Conservation (phyloP, 2,329 filamentous ascomycete species). For the Diaporthe sp. region DNA sequence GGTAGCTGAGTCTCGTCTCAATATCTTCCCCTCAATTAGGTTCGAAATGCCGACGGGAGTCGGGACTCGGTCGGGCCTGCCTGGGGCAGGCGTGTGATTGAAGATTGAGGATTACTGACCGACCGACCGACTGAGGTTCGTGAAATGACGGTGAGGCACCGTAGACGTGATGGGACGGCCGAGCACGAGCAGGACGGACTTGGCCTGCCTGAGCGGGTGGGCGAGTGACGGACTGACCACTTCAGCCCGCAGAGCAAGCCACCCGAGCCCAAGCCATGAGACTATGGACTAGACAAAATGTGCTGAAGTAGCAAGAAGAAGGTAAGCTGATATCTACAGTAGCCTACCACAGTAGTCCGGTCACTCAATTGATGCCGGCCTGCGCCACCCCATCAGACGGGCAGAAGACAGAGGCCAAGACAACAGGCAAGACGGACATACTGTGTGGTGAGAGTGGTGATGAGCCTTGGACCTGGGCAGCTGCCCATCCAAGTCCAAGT, state of each 20-base stretch:
- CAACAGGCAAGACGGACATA: background rate
- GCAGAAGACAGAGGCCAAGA: background rate
- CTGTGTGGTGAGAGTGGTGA: background rate
- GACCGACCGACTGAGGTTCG: background rate
- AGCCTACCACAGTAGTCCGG: background rate
- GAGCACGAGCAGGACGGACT: constrained; percentile 2
- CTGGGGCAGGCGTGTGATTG: background rate
- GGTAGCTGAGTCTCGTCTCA: constrained; percentile 5
- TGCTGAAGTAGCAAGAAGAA: background rate
- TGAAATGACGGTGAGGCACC: constrained; percentile 25
- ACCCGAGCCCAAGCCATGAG: constrained; percentile 9
- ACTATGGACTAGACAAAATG: background rate
- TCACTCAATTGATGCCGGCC: constrained; percentile 12
- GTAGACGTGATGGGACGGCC: constrained; percentile 9
- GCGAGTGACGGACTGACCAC: background rate
- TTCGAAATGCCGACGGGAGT: constrained; percentile 8
- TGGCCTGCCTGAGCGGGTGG: constrained; percentile 6
- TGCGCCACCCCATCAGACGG: constrained; percentile 13
- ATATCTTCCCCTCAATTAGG: background rate
- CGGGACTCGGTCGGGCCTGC: constrained; percentile 4
- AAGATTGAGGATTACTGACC: background rate
- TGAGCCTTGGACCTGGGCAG: constrained; percentile 23
- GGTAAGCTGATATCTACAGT: constrained; percentile 20
- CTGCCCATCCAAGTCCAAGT: background rate
- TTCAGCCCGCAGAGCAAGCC: constrained; percentile 21